These are phyloP conservation scores for Drechslerella dactyloides DNA, from an alignment of 2,329 filamentous ascomycete genomes.

Conservation along the genomic window DNA sequence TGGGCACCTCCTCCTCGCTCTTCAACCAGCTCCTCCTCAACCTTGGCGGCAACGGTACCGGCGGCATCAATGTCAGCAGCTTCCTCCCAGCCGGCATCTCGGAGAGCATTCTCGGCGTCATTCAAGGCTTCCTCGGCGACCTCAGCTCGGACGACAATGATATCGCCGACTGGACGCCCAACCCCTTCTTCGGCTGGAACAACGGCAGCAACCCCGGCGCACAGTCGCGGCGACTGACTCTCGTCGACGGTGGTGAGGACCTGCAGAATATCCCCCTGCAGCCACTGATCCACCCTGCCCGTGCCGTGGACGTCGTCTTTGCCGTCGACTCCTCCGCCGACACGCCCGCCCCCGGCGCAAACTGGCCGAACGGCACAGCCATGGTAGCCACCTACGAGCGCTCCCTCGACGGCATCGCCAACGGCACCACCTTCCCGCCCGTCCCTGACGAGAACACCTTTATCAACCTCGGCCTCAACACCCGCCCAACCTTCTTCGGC, in stretches of 20 bases:
- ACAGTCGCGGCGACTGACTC: slow-evolving; percentile 64
- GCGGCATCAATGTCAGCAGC: slow-evolving; percentile 42
- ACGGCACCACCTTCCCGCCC: slow-evolving; percentile 73
- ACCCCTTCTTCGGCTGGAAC: slow-evolving; percentile 75
- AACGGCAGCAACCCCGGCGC: slow-evolving; percentile 67
- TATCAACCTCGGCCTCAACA: slow-evolving; percentile 76
- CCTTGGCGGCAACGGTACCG: slow-evolving; percentile 61
- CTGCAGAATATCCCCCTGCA: slow-evolving; percentile 79
- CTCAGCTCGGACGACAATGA: slow-evolving; percentile 65
- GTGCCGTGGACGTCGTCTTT: slow-evolving; percentile 80
- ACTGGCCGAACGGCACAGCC: slow-evolving; percentile 79
- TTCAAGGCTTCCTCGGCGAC: slow-evolving; percentile 64
- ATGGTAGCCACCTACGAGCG: slow-evolving; percentile 77
- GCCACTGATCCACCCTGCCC: slow-evolving; percentile 74
- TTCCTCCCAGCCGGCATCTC: slow-evolving; percentile 60
- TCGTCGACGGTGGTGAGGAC: slow-evolving; percentile 81
- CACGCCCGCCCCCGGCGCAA: slow-evolving; percentile 61
- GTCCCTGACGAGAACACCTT: slow-evolving; percentile 79
- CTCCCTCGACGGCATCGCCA: slow-evolving; percentile 62
- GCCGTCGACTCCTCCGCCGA: slow-evolving; percentile 80
- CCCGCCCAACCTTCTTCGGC: slow-evolving; percentile 78
- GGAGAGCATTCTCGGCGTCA: slow-evolving; percentile 61
- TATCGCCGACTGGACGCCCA: slow-evolving; percentile 75
- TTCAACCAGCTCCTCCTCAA: slow-evolving; percentile 80
- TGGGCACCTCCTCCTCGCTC: slow-evolving; percentile 83